Evolutionary conservation across 2,329 filamentous ascomycete genomes (phyloP).

Genomic region (Cadophora malorum): DNA sequence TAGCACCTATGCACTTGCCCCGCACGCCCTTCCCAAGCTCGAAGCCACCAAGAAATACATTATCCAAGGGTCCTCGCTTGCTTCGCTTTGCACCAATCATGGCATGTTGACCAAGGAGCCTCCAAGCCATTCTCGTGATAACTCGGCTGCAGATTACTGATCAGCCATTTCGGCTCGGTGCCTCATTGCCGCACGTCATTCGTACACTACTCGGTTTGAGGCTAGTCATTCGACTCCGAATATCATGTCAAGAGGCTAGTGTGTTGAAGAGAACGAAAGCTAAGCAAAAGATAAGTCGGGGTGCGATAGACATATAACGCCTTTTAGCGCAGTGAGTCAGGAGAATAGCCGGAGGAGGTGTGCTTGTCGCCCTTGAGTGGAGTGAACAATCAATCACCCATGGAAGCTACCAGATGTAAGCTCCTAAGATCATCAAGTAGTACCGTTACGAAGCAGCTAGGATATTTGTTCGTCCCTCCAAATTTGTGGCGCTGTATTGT

Average conservation of each 20-base stretch:
- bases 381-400: too few species aligned
- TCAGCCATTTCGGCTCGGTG: slow-evolving; percentile 17
- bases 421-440: too few species aligned
- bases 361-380: too few species aligned
- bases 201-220: slow-evolving; percentile 11
- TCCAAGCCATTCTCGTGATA: slow-evolving; percentile 12
- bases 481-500: not conserved
- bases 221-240: not conserved
- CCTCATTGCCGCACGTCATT: not conserved
- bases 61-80: not conserved
- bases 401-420: too few species aligned
- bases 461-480: not conserved
- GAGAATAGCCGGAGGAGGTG: too few species aligned
- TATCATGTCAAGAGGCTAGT: too few species aligned
- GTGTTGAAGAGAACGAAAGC: too few species aligned
- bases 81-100: slow-evolving; percentile 4
- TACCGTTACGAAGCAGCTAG: too few species aligned
- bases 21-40: not conserved
- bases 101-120: not conserved
- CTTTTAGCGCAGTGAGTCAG: too few species aligned
- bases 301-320: too few species aligned
- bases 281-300: too few species aligned
- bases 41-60: slow-evolving; percentile 3
- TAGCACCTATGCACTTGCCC: not conserved
- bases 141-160: slow-evolving; percentile 21